These are phyloP conservation scores for Suhomyces kunorum DNA, from an alignment of 1,139 yeast species.

Conservation along the genomic window DNA sequence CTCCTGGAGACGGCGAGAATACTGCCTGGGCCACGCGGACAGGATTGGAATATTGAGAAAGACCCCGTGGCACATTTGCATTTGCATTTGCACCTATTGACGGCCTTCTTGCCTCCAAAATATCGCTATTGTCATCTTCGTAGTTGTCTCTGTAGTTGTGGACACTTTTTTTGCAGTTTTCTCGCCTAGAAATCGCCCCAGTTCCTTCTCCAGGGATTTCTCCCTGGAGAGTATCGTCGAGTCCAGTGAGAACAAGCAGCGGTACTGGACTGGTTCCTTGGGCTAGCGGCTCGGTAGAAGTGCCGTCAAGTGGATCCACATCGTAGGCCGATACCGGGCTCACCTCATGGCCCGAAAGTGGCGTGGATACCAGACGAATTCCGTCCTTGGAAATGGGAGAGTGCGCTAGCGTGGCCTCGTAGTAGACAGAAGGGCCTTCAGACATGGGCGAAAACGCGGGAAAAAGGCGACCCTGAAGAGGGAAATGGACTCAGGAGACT, in stretches of 20 bases:
- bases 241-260: neutral
- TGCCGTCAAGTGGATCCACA: conserved; percentile 2
- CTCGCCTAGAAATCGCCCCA: no score
- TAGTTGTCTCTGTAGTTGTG: neutral
- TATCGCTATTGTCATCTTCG: neutral
- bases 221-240: conserved; percentile 1
- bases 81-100: no score
- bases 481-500: neutral
- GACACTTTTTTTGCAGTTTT: no score
- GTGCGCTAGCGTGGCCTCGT: conserved; percentile 9
- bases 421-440: conserved; percentile 7
- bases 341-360: conserved; percentile 12
- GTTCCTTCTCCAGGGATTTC: no score
- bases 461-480: neutral
- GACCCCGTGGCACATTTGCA: no score
- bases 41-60: no score
- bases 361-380: conserved; percentile 19
- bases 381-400: conserved; percentile 18
- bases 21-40: conserved; percentile 45
- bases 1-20: conserved; percentile 38
- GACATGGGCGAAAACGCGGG: neutral
- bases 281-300: neutral
- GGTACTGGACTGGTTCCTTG: neutral
- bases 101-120: neutral
- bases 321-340: conserved; percentile 8